Base-by-base conservation (phyloP, 225 moss, liverwort and hornwort genomes). In the Pseudisothecium myosuroides region DNA sequence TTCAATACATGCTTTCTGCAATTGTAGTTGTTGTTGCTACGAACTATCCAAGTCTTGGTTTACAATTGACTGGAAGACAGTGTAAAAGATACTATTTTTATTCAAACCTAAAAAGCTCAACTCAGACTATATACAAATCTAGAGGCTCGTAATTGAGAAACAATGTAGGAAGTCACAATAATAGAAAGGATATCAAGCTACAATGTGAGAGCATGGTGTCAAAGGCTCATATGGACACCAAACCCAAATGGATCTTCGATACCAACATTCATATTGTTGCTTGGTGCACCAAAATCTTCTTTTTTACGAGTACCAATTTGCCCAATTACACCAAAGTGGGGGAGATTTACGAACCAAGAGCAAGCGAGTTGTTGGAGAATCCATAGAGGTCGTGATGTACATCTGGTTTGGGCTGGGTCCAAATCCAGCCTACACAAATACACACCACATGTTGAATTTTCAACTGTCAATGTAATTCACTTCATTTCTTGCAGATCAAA, bases 331-430 rank as follows among this genome's bases (percentile, higher is more conserved):
- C 2, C 50, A 32, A 21, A 22, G 20, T 13, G 43, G 41, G 16
- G 14, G 20, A 9, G 5, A 7, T 39, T 58, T 17, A 86, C 91
- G 47, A 91, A 97, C 97, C 95, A 97, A 56, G 85, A 97, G 93
- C 90, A 97, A 90, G 64, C 96, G 95, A 86, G 93, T 95, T 37
- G 96, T 97, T 80, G 94, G 93, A 89, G 92, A 94, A 78, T 87
- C 54, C 34, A 89, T 37, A 12, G 91, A 91, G 36, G 95, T 95
- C 75, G 92, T 34, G 59, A 97, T 90, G 71, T 96, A 97, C 91
- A 97, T 90, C 87, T 96, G 91, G 50, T 95, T 95, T 41, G 95
- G 93, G 69, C 65, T 93, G 72, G 91, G 90, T 65, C 96, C 95
- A 81, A 97, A 97, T 74, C 91, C 95, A 81, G 86, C 90, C 96